Conservation (phyloP, 2,329 filamentous ascomycete species). For the Sarocladiaceae sp. region DNA sequence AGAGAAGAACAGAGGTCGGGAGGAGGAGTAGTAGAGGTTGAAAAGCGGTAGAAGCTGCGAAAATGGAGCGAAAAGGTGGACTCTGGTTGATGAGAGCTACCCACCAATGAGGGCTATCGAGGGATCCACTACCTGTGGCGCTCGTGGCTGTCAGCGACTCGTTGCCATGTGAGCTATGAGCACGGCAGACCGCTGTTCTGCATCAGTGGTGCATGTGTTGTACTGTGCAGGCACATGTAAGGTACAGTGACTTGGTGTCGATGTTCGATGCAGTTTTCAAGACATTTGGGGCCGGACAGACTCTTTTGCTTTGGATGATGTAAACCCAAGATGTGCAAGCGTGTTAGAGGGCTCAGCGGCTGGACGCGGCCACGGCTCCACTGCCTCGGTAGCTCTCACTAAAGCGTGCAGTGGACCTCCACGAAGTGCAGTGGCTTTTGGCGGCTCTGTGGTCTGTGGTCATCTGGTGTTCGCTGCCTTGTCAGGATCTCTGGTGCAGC, state of each 20-base stretch:
- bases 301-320: no score
- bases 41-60: slow-evolving; percentile 5
- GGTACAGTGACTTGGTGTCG: no score
- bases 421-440: not conserved
- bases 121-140: not conserved
- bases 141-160: not conserved
- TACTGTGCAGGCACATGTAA: no score
- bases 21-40: slow-evolving; percentile 7
- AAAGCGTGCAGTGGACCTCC: not conserved
- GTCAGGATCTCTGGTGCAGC: not conserved
- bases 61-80: slow-evolving; percentile 11
- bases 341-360: not conserved
- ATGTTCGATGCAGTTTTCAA: no score
- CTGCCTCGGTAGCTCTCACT: not conserved
- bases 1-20: not conserved
- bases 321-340: no score
- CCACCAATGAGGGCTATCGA: not conserved
- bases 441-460: not conserved
- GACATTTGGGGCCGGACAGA: no score
- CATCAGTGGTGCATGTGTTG: not conserved
- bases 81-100: slow-evolving; percentile 5
- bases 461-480: not conserved
- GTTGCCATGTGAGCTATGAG: not conserved
- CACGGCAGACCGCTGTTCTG: not conserved
- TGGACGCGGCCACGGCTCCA: not conserved